phyloP scores from a whole-genome alignment of 1,284 basidiomycete species.

The Testicularia cyperi region DNA sequence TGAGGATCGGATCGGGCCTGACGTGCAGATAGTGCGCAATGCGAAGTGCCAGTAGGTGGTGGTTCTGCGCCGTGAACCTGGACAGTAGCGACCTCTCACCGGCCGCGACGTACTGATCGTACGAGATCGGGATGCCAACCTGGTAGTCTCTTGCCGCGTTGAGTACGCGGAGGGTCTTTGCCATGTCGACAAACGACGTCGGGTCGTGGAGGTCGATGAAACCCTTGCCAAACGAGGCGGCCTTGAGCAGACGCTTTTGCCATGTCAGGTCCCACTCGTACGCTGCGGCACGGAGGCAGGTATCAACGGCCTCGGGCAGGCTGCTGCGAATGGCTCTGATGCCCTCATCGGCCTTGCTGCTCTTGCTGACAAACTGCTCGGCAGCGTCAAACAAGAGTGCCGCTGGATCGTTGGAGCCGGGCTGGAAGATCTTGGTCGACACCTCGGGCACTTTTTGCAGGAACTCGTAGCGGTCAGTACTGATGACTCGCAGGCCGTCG shows the following conservation, averaged over 20 bases:
- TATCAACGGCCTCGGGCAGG: conserved; percentile 82
- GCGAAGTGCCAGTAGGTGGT: conserved; percentile 88
- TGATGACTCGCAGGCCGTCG: conserved; percentile 82
- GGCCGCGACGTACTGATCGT: conserved; percentile 70
- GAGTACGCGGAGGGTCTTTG: conserved; percentile 87
- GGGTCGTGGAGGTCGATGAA: conserved; percentile 92
- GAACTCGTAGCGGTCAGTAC: conserved; percentile 79
- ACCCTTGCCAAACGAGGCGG: conserved; percentile 89
- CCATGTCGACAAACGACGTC: conserved; percentile 84
- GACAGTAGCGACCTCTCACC: conserved; percentile 68
- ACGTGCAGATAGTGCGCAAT: conserved; percentile 81
- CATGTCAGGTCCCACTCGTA: conserved; percentile 85
- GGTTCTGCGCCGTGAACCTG: conserved; percentile 80
- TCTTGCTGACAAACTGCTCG: conserved; percentile 77
- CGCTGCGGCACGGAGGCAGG: conserved; percentile 89
- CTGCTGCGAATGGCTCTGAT: conserved; percentile 78
- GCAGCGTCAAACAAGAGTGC: conserved; percentile 90
- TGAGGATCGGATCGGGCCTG: conserved; percentile 81
- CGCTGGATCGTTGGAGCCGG: conserved; percentile 86
- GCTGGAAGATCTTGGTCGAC: conserved; percentile 67
- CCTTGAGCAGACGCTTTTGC: conserved; percentile 81
- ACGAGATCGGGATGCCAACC: conserved; percentile 89
- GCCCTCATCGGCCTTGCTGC: conserved; percentile 87
- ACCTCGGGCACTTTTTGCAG: conserved; percentile 74
- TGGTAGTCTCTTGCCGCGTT: conserved; percentile 89